These are phyloP conservation scores for Periconia macrospinosa DNA, from an alignment of 2,329 filamentous ascomycete genomes.

Conservation along the genomic window DNA sequence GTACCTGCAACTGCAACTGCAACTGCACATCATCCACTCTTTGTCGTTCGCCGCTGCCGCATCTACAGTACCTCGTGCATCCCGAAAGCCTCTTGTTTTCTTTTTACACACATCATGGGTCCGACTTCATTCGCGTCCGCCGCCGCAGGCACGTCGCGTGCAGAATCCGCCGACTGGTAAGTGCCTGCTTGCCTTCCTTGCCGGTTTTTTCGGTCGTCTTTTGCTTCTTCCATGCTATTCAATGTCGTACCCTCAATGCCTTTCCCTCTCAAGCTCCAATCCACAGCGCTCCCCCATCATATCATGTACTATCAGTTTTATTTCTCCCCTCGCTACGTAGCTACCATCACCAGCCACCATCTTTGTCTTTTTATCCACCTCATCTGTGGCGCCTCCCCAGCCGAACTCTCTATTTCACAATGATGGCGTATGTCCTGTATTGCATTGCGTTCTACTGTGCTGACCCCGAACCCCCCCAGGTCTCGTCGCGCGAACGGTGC, in stretches of 20 bases:
- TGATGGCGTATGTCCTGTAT: conserved; percentile 9
- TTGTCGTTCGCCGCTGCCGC: conserved; percentile 19
- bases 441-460: neutral
- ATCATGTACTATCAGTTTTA: neutral
- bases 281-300: neutral
- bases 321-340: no score
- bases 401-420: neutral
- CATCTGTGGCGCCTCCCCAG: neutral
- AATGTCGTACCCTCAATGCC: conserved; percentile 9
- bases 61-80: neutral
- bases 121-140: conserved; percentile 56
- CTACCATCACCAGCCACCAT: neutral
- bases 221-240: neutral
- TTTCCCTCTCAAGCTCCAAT: neutral
- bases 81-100: conserved; percentile 18
- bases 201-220: conserved; percentile 7
- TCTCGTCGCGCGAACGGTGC: conserved; percentile 67
- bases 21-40: conserved; percentile 5
- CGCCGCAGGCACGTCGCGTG: conserved; percentile 48
- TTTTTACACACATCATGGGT: conserved; percentile 41
- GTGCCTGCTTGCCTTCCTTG: conserved; percentile 20
- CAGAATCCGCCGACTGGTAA: conserved; percentile 52
- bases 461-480: conserved; percentile 43
- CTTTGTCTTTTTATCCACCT: conserved; percentile 5
- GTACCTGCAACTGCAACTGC: no score